Evolutionary conservation across 225 moss, liverwort and hornwort species (phyloP), one percentile per base, ranked within the genome.

Genomic region (Sphagnum contortum): DNA sequence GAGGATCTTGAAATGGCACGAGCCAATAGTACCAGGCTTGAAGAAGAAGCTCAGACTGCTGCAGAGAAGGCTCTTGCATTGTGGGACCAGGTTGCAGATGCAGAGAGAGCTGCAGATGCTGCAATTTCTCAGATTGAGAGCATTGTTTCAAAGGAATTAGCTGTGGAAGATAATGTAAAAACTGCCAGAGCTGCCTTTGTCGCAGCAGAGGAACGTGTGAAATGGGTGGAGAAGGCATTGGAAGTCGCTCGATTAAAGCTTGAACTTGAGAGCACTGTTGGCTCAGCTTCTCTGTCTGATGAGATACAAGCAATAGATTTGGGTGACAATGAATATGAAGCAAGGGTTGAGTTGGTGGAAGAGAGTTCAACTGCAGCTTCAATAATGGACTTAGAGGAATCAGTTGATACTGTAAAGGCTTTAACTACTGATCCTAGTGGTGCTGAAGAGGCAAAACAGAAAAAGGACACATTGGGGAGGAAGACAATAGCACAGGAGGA

Each of bases 1-100:
- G 88, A 90, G 75, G 88, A 96, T 59, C 81, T 96, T 7, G 90
- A 87, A 66, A 85, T 81, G 70, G 80, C 84, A 49, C 72, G 86
- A 70, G 66, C 57, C 48, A 83, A 53, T 46, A 84, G 84, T 57
- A 85, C 81, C 48, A 81, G 71, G 54, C 62, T 88, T 12, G 92
- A 90, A 58, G 87, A 83, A 66, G 68, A 75, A 64, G 95, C 95
- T 47, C 83, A 83, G 71, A 85, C 69, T 59, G 56, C 87, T 59
- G 92, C 78, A 7, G 95, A 96, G 71, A 76, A 81, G 79, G 83
- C 92, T 12, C 77, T 92, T 71, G 67, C 69, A 7, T 65, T 96
- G 55, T 84, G 79, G 65, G 95, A 96, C 62, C 69, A 80, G 61
- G 92, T 78, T 48, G 68, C 44, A 14, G 72, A 68, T 57, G 79